Evolutionary conservation across 2,329 filamentous ascomycete genomes (phyloP), one percentile per base, ranked within the genome.

Genomic region (Stachybotrys echinatus): DNA sequence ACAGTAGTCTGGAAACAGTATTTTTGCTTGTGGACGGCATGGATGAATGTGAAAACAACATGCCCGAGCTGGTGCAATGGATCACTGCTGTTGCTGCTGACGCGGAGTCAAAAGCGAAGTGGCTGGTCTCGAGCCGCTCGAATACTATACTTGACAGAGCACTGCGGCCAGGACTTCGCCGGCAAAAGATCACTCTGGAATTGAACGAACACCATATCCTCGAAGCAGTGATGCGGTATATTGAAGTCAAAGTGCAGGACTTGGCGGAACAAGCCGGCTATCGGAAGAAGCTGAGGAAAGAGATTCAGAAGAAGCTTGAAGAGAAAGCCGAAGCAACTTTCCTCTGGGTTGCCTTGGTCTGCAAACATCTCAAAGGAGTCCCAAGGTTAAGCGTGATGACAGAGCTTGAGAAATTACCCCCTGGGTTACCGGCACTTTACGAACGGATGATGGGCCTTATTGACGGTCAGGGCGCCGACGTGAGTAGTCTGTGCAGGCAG

Each of bases 21-120:
- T 63, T 63, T 51, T 47, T 79, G 5, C 51, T 76, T 12, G 57
- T 79, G 40, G 73, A 78, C 56, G 74, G 72, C 1, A 67, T 78
- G 1, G 73, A 79, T 50, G 73, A 78, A 55, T 76, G 71, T 49
- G 50, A 45, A 14, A 42, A 31, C 3, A 63, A 57, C 19, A 50
- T 56, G 19, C 19, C 45, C 1, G 43, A 62, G 34, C 66, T 77
- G 4, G 56, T 77, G 12, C 42, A 65, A 0, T 52, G 73, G 12
- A 65, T 75, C 44, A 45, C 55, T 17, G 45, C 60, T 22, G 52
- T 43, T 0, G 27, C 7, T 6, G 7, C 12, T 12, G 27, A 31
- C 12, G 7, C 6, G 6, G 7, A 6, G 27, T 61, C 54, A 12
- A 47, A 50, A 1, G 56, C 67, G 2, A 77, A 73, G 52, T 75